Evolutionary conservation across 331 rosid species (phyloP), one percentile per base, ranked within the genome.

Genomic region (Quercus phellos): DNA sequence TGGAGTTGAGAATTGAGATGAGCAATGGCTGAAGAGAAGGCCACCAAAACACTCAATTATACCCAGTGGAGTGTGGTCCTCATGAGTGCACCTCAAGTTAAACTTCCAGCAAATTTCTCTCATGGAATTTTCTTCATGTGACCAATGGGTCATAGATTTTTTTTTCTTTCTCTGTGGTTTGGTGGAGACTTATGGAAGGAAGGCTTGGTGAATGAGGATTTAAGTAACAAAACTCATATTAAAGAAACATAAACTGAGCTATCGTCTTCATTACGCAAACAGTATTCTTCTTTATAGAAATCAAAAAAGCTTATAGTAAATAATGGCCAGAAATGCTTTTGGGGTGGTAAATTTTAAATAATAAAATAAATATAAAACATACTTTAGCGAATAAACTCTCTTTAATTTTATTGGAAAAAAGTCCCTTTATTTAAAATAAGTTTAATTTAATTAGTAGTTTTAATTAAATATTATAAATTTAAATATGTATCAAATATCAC

Each of bases 71-170:
- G 53, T 2, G 53, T 46, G 87, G 79, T 29, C 64, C 70, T 58
- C 61, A 77, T 75, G 93, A 82, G 89, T 89, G 89, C 73, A 78
- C 73, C 74, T 64, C 7, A 89, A 85, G 93, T 59, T 79, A 89
- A 46, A 43, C 74, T 50, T 82, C 88, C 81, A 83, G 86, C 88
- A 75, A 87, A 87, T 87, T 84, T 80, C 73, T 79, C 67, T 71
- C 64, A 42, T 67, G 51, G n/a, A 38, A 60, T 42, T 80, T 83
- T 16, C 79, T 80, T 55, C 22, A 38, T 0, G 4, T 66, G 55
- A 67, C 74, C 69, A 70, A 82, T 74, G 68, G 75, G 78, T 30
- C 67, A 77, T 53, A 24, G 19, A 30, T 19, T 29, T 63, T 13
- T 43, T 64, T 77, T 55, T 11, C 38, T 17, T 29, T 24, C 6